Base-by-base conservation (phyloP, 257 asterid species). In the Asclepias syriaca region DNA sequence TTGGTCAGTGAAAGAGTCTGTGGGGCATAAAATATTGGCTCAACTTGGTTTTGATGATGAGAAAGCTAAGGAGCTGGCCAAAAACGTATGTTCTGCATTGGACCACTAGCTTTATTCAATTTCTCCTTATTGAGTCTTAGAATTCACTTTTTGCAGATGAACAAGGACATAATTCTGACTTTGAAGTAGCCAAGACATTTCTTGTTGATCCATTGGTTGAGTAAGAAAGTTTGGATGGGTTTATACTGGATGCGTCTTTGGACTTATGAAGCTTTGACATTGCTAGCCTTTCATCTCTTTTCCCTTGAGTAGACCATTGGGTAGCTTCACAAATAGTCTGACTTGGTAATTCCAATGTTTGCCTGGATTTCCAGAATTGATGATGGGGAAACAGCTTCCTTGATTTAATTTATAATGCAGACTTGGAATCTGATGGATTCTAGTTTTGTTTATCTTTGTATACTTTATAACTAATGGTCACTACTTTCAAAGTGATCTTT, bases 1-100 rank as follows among this genome's bases (percentile, higher is more conserved):
- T 57, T 94, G 97, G 98, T 71, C 96, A 12, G 85, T 87, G 63
- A 85, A 88, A 77, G 96, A 84, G 78, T 79, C 89, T 39, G 97
- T 96, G 13, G 98, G 95, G 75, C 84, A 88, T 69, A 85, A 59
- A 82, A 82, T 94, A 77, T 11, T 94, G 86, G 83, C 90, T 74
- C 27, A 79, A 12, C 77, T 84, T 75, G 97, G 98, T 75, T 89
- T 89, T 83, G 87, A 87, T 66, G 93, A 94, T 55, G 95, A 84
- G 67, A 91, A 89, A 86, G 96, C 94, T 55, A 75, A 82, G 70
- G 97, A 88, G 80, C 77, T 94, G 76, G 90, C 89, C n/a, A 87
- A 87, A 77, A 80, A 72, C 63, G 98, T 91, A 82, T 81, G 92
- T 77, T 70, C 8, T 57, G 0, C 59, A 37, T 50, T 12, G 27